phyloP scores from a whole-genome alignment of 805 yeast species.

The Clavispora santaluciae region DNA sequence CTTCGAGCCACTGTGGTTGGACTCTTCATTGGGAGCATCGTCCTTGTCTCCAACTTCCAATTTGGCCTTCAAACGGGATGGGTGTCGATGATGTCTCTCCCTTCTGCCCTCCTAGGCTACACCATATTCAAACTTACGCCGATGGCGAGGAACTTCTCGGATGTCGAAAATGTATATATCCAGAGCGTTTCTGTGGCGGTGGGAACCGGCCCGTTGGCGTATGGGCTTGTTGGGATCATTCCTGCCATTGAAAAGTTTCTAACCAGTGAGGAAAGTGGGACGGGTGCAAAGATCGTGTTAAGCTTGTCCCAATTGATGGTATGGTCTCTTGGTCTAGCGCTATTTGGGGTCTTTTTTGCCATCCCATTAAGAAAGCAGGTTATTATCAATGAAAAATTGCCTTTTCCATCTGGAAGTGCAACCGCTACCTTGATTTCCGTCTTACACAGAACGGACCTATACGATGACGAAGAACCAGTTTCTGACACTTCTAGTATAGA shows the following conservation, averaged over 20 bases:
- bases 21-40: slow-evolving; percentile 77
- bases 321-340: slow-evolving; percentile 86
- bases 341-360: slow-evolving; percentile 95
- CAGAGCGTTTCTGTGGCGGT: slow-evolving; percentile 95
- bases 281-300: slow-evolving; percentile 33
- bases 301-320: slow-evolving; percentile 52
- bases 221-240: slow-evolving; percentile 90
- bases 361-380: slow-evolving; percentile 83
- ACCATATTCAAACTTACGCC: slow-evolving; percentile 68
- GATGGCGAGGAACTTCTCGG: slow-evolving; percentile 47
- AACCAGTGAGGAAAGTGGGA: slow-evolving; percentile 72
- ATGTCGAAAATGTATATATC: slow-evolving; percentile 90
- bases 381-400: slow-evolving; percentile 78
- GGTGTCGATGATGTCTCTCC: slow-evolving; percentile 99
- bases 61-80: slow-evolving; percentile 97
- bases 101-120: slow-evolving; percentile 85
- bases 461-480: slow-evolving; percentile 23
- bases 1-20: slow-evolving; percentile 73
- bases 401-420: slow-evolving; percentile 94
- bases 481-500: not conserved
- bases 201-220: slow-evolving; percentile 95
- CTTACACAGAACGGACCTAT: slow-evolving; percentile 64
- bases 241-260: slow-evolving; percentile 93
- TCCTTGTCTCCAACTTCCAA: slow-evolving; percentile 86
- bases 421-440: slow-evolving; percentile 92